Conservation (phyloP, 768 basidiomycete species). For the Xanthoconium stramineum region DNA sequence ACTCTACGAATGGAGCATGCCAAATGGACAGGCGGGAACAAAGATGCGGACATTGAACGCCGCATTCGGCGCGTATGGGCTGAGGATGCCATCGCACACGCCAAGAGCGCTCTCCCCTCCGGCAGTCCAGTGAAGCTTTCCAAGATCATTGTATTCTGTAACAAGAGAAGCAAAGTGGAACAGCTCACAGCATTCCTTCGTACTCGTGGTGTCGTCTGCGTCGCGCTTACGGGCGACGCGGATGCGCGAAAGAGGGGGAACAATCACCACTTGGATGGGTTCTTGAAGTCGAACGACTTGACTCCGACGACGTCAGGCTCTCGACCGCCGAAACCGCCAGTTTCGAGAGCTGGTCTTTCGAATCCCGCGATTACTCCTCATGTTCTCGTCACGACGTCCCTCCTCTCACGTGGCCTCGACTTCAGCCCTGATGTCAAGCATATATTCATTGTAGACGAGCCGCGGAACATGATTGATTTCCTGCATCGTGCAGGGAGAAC, state of each 20-base stretch:
- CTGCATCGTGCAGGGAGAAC: conserved; percentile 87
- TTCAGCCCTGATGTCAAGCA: conserved; percentile 75
- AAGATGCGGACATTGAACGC: conserved; percentile 73
- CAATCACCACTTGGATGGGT: conserved; percentile 75
- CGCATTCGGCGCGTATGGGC: conserved; percentile 75
- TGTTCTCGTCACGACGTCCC: conserved; percentile 84
- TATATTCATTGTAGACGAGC: conserved; percentile 86
- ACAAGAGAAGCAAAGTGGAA: conserved; percentile 66
- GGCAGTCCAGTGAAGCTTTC: conserved; percentile 39
- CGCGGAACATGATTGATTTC: conserved; percentile 88
- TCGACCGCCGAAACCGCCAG: background rate
- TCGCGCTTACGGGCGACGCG: conserved; percentile 63
- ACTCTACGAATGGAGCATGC: conserved; percentile 71
- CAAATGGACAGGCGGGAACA: conserved; percentile 75
- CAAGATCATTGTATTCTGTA: conserved; percentile 82
- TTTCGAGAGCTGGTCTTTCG: conserved; percentile 13
- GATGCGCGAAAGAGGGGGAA: conserved; percentile 59
- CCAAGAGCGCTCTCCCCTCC: conserved; percentile 21
- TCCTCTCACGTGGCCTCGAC: conserved; percentile 88
- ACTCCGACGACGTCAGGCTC: background rate
- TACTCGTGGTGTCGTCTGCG: conserved; percentile 57
- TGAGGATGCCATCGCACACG: conserved; percentile 46
- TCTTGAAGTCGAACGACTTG: conserved; percentile 42
- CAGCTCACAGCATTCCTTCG: conserved; percentile 57
- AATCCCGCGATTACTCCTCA: conserved; percentile 43